A percentile compares a stretch with the other conserved stretches of the same genome.
Evolutionary conservation across 805 yeast species (phyloP).

Genomic region (Deakozyma indianensis): DNA sequence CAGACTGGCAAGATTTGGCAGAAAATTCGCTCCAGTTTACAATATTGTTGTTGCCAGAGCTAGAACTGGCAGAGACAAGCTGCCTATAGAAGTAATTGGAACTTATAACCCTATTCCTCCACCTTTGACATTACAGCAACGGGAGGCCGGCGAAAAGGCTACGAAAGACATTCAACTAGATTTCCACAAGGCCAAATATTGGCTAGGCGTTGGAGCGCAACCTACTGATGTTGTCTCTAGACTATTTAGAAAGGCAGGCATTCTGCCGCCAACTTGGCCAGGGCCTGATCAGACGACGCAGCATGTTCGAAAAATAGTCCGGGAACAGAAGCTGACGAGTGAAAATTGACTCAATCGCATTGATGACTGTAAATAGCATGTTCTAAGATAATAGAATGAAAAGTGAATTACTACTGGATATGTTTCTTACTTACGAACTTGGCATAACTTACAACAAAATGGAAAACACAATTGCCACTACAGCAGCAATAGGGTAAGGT

Average conservation of each 20-base stretch:
- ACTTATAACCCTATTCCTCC: slow-evolving; percentile 78
- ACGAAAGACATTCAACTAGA: slow-evolving; percentile 72
- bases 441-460: too few species aligned
- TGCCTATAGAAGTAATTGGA: slow-evolving; percentile 91
- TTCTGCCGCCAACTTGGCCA: slow-evolving; percentile 31
- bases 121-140: slow-evolving; percentile 50
- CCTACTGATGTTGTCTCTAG: slow-evolving; percentile 72
- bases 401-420: too few species aligned
- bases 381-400: too few species aligned
- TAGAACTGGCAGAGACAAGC: slow-evolving; percentile 55
- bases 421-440: too few species aligned
- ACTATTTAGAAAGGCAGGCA: slow-evolving; percentile 56
- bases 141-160: slow-evolving; percentile 40
- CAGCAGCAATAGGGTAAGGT: too few species aligned
- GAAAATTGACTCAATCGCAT: too few species aligned
- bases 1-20: slow-evolving; percentile 85
- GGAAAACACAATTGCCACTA: too few species aligned
- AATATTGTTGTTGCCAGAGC: slow-evolving; percentile 81
- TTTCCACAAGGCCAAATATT: slow-evolving; percentile 79
- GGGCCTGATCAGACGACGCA: slow-evolving; percentile 14
- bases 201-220: slow-evolving; percentile 97
- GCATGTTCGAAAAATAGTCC: neutral
- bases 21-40: slow-evolving; percentile 74
- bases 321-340: neutral
- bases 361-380: too few species aligned